Base-by-base conservation (phyloP, 192 early-diverging fungal genomes). In the Chytriomyces sp. region DNA sequence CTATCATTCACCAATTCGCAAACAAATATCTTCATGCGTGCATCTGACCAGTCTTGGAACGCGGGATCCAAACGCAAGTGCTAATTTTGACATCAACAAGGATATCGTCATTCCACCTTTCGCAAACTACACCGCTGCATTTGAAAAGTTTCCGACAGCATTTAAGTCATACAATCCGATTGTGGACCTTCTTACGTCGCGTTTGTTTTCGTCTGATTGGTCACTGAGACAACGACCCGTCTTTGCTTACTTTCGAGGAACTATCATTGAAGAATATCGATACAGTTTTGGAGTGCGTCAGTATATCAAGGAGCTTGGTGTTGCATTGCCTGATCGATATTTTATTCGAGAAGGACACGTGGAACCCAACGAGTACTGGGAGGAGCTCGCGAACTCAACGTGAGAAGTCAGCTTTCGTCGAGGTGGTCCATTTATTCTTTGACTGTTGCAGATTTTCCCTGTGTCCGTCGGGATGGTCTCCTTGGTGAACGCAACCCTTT, bases 241-340 rank as follows among this genome's bases (percentile, higher is more conserved):
- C 25, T 74, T 78, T 66, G 77, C 73, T 7, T 74, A 75, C 49
- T 78, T 78, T 39, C 61, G 77, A 8, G 77, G 77, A 32, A 78
- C 77, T 17, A 75, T 78, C n/a, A 55, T 67, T 19, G 32, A 65
- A 3, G 77, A 78, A n/a, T n/a, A n/a, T n/a, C n/a, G 71, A 52
- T 78, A 78, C 59, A 74, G 71, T 41, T 37, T 33, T 44, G 77
- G 77, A 8, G 77, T 78, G 2, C 61, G 77, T 25, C 77, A 78
- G 39, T 68, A 62, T 58, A 17, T 78, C 7, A 10, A 49, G 3
- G 66, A 64, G 31, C 59, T 78, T 3, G 70, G 69, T 22, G n/a
- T 14, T 33, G 6, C 40, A 7, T 39, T 32, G 19, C 71, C 72
- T 14, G 64, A 73, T 0, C 8, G 53, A 37, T 78, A 73, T 41